These are phyloP conservation scores for Podaxis pistillaris DNA, from an alignment of 768 basidiomycete genomes.

Conservation along the genomic window DNA sequence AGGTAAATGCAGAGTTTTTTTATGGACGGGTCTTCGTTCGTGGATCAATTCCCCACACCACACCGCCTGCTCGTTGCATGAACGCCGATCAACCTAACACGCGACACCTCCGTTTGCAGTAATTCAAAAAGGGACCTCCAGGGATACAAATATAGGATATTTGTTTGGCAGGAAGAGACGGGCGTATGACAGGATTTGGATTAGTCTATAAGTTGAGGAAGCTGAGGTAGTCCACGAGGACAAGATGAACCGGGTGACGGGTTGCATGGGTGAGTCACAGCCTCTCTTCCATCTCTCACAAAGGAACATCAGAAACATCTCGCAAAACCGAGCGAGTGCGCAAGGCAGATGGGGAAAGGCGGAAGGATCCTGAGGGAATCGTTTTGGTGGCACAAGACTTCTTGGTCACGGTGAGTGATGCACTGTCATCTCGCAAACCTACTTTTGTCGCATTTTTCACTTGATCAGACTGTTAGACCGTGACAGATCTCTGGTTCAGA, in stretches of 20 bases:
- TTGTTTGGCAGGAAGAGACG: background rate
- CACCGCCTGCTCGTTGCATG: background rate
- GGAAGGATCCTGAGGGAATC: background rate
- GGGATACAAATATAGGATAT: background rate
- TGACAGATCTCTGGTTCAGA: background rate
- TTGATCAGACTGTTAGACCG: background rate
- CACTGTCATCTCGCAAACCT: background rate
- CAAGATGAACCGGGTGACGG: background rate
- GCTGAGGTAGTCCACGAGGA: background rate
- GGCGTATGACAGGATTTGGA: background rate
- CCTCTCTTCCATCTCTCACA: background rate
- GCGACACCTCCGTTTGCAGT: background rate
- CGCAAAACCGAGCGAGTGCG: background rate
- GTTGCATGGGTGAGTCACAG: background rate
- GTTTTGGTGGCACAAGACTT: background rate
- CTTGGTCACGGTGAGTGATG: background rate
- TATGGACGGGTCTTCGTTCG: background rate
- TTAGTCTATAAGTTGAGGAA: background rate
- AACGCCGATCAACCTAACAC: background rate
- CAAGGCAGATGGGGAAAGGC: background rate
- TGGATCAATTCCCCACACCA: background rate
- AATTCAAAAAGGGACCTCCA: background rate
- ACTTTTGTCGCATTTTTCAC: background rate
- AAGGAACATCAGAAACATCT: slow-evolving; percentile 1
- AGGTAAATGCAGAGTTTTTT: background rate